phyloP scores from a whole-genome alignment of 2,329 filamentous ascomycete species.

The Botrytis byssoidea region DNA sequence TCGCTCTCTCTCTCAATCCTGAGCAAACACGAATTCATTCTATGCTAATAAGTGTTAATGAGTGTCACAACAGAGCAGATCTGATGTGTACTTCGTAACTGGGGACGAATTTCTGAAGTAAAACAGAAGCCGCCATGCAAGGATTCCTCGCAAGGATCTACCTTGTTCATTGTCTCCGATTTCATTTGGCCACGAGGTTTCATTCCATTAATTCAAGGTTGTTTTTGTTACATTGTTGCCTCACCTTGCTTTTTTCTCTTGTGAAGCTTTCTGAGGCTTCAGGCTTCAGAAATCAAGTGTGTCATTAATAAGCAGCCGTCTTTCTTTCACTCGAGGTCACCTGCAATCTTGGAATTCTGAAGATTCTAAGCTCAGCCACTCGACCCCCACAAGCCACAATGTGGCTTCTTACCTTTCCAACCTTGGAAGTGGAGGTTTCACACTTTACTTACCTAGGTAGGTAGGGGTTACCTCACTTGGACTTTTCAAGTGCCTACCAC shows the following conservation, averaged over 20 bases:
- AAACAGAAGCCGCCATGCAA: slow-evolving; percentile 1
- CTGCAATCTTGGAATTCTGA: too few relatives aligned
- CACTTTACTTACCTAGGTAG: background rate
- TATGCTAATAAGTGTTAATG: too few relatives aligned
- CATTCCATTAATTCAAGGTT: background rate
- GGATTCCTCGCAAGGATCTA: background rate
- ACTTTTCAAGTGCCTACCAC: background rate
- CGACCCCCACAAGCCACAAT: background rate
- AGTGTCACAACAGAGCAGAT: background rate
- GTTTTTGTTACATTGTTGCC: background rate
- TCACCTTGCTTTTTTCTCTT: background rate
- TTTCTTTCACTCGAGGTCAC: too few relatives aligned
- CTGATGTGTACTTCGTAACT: slow-evolving; percentile 1
- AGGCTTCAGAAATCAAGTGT: background rate
- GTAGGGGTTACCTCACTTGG: background rate
- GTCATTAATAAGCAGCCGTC: background rate
- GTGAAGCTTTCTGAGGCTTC: background rate
- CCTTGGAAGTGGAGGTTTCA: too few relatives aligned
- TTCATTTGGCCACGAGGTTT: background rate
- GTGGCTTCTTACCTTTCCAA: background rate
- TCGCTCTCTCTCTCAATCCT: background rate
- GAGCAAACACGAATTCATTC: background rate
- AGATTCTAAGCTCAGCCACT: background rate
- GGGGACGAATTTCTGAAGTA: background rate
- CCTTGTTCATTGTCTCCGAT: background rate